Conservation (phyloP, 805 yeast genomes). For the Sungouiella blattae region DNA sequence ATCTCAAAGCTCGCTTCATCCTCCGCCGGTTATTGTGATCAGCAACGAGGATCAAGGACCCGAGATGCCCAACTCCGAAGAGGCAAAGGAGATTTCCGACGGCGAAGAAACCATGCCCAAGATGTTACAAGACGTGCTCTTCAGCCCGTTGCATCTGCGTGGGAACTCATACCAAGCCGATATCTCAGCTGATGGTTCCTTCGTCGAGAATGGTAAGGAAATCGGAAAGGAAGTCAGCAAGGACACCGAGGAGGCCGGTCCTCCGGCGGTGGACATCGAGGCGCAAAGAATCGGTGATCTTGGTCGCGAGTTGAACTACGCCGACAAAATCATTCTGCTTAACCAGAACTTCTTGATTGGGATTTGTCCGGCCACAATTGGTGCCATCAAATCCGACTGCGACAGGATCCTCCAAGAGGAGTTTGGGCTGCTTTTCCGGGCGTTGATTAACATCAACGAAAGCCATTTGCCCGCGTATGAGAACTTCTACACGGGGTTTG, state of each 20-base stretch:
- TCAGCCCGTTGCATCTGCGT: not conserved
- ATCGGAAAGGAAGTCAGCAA: no score
- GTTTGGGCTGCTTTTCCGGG: conserved; percentile 4
- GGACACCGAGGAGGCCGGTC: no score
- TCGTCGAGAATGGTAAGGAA: no score
- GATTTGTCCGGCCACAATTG: conserved; percentile 9
- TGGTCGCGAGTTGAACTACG: not conserved
- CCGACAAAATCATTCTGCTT: conserved; percentile 3
- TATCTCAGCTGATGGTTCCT: no score
- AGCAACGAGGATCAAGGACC: not conserved
- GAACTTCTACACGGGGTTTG: conserved; percentile 26
- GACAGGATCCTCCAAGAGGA: conserved; percentile 5
- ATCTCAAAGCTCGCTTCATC: not conserved
- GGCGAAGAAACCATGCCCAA: not conserved
- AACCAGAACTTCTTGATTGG: conserved; percentile 7
- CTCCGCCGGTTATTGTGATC: not conserved
- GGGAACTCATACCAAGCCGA: not conserved
- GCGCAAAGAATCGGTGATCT: conserved; percentile 1
- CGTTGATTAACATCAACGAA: conserved; percentile 26
- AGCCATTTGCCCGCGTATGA: conserved; percentile 34
- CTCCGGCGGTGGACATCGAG: not conserved
- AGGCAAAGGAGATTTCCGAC: not conserved
- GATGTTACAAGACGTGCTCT: not conserved
- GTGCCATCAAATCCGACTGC: conserved; percentile 2
- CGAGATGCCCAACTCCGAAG: not conserved